Base-by-base conservation (phyloP, 2,329 filamentous ascomycete genomes). In the Cladorrhinum sp. region DNA sequence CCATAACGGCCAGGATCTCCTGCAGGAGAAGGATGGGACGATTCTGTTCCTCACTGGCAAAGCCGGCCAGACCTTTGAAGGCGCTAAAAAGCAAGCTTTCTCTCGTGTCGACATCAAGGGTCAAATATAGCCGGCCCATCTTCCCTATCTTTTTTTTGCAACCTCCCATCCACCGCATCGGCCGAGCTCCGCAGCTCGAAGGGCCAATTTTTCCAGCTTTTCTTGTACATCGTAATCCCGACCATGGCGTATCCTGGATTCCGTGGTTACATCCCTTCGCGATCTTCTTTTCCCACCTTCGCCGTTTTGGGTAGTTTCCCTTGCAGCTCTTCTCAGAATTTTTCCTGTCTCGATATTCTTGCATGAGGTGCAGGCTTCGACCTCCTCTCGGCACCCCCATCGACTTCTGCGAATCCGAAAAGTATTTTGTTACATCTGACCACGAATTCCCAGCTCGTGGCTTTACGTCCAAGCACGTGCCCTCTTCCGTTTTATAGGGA, bases 51-150 rank as follows among this genome's bases (percentile, higher is more conserved):
- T 91, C 68, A 88, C 89, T 50, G 86, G 85, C 69, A 93, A 93
- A 77, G 90, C 89, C 54, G 84, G 84, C 55, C 72, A 75, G 48
- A 77, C 89, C 20, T 96, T 98, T 75, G 92, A 97, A 72, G 74
- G 78, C 57, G 85, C 90, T 61, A 89, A 88, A 73, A 76, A 80
- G 41, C 81, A 83, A 64, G 93, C 93, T 53, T 96, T 96, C 76
- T 84, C 86, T 71, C 88, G 87, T 73, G 89, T 98, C 80, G 93
- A 98, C 78, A 96, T 98, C 80, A 97, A 98, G 79, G 93, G 93
- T 71, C 93, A 98, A 78, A 96, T 97, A 72, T 95, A 79, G 88
- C 68, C 57, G 27, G 64, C 50, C 41, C 41, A 20, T 53, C 56
- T 55, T 57, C 55, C 54, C 29, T 60, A 12, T 56, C 18, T 52